These are phyloP conservation scores for Xylaria sp. DNA, from an alignment of 2,329 filamentous ascomycete species.

Conservation along the genomic window DNA sequence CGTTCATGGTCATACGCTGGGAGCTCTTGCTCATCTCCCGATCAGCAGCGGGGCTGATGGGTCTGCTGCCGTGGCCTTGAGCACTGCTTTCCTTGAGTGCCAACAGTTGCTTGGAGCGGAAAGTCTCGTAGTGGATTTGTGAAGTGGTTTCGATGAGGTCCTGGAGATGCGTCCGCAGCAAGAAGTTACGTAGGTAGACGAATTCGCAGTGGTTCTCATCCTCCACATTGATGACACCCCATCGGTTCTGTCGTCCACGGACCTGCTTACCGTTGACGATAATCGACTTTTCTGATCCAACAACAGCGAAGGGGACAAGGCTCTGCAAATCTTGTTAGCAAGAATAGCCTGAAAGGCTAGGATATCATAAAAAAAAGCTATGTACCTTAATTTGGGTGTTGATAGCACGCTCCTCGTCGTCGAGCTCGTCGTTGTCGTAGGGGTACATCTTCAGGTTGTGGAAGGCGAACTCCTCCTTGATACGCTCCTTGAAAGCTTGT, in stretches of 20 bases:
- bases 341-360: neutral
- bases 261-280: slow-evolving; percentile 97
- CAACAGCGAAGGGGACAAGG: slow-evolving; percentile 94
- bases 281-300: slow-evolving; percentile 96
- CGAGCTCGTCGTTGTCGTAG: slow-evolving; percentile 98
- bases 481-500: slow-evolving; percentile 93
- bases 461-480: slow-evolving; percentile 99
- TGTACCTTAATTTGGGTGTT: slow-evolving; percentile 94
- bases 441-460: slow-evolving; percentile 99
- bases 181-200: slow-evolving; percentile 95
- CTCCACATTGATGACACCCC: slow-evolving; percentile 99
- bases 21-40: slow-evolving; percentile 95
- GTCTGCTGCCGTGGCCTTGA: slow-evolving; percentile 74
- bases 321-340: slow-evolving; percentile 51
- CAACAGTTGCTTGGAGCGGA: slow-evolving; percentile 97
- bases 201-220: slow-evolving; percentile 99
- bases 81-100: slow-evolving; percentile 97
- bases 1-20: slow-evolving; percentile 97
- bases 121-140: slow-evolving; percentile 99
- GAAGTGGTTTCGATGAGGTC: slow-evolving; percentile 98
- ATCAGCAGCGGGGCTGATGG: slow-evolving; percentile 92
- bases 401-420: slow-evolving; percentile 89
- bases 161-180: slow-evolving; percentile 95
- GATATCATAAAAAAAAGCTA: neutral
- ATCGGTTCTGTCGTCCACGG: slow-evolving; percentile 95